Evolutionary conservation across 2,329 filamentous ascomycete species (phyloP).

Genomic region (Aspergillus ochraceoroseus): DNA sequence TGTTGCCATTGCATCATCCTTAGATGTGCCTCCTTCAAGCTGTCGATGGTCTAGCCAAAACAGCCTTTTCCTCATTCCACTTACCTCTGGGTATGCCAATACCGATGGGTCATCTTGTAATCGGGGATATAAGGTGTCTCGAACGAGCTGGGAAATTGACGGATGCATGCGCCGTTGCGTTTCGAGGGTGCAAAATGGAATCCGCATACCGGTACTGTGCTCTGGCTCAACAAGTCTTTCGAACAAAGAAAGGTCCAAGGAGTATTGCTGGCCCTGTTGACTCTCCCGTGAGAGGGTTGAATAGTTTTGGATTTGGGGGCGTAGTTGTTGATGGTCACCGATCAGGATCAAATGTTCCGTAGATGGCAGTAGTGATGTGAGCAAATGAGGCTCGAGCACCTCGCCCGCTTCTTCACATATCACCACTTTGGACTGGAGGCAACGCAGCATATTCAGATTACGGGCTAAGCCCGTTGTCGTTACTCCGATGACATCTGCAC

Average conservation of each 20-base stretch:
- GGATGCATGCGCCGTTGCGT: conserved; percentile 64
- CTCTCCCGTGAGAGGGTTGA: conserved; percentile 35
- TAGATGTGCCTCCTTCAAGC: conserved; percentile 34
- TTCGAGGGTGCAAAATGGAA: conserved; percentile 47
- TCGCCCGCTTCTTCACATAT: conserved; percentile 45
- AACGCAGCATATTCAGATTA: conserved; percentile 44
- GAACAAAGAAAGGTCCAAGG: conserved; percentile 50
- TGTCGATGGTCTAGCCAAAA: conserved; percentile 52
- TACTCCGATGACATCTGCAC: conserved; percentile 51
- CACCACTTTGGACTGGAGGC: conserved; percentile 40
- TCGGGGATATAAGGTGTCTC: conserved; percentile 53
- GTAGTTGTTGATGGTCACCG: conserved; percentile 44
- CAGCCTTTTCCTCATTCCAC: conserved; percentile 46
- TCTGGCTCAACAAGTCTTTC: conserved; percentile 45
- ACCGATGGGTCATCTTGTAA: conserved; percentile 50
- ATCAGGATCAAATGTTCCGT: conserved; percentile 44
- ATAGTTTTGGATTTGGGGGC: conserved; percentile 40
- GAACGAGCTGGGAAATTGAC: conserved; percentile 55
- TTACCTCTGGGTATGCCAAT: conserved; percentile 39
- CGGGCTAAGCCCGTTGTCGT: conserved; percentile 52
- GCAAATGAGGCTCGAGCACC: conserved; percentile 41
- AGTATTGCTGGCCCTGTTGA: conserved; percentile 35
- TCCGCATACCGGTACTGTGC: conserved; percentile 13
- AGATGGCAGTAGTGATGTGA: conserved; percentile 40
- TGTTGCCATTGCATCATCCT: conserved; percentile 26